Evolutionary conservation across 306 rosid genomes (phyloP).

Genomic region (Prunus dulcis): DNA sequence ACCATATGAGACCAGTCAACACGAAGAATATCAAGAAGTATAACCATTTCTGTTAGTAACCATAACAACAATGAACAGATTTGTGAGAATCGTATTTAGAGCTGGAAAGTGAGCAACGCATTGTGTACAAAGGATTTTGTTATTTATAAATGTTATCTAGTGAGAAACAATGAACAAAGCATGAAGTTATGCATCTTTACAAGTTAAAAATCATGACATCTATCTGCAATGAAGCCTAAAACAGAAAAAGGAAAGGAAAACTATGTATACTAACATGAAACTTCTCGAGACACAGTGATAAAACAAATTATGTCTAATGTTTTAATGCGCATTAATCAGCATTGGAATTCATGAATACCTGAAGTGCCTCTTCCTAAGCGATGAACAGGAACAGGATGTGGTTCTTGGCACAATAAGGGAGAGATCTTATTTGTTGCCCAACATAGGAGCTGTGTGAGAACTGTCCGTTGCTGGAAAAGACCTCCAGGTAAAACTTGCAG

Average conservation of each 20-base stretch:
- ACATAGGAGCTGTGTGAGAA: slow-evolving; percentile 79
- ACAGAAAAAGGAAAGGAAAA: neutral
- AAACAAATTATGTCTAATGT: neutral
- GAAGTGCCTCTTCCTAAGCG: slow-evolving; percentile 98
- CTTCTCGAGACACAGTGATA: neutral
- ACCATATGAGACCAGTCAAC: slow-evolving; percentile 10
- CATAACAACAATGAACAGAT: neutral
- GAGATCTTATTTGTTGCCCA: slow-evolving; percentile 38
- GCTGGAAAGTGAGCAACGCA: neutral
- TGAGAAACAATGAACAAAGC: neutral
- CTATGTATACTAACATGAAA: neutral
- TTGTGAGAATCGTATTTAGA: neutral
- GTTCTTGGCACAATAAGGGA: slow-evolving; percentile 28
- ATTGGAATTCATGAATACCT: slow-evolving; percentile 47
- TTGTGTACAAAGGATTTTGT: slow-evolving; percentile 9
- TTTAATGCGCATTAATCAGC: neutral
- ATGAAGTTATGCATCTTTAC: neutral
- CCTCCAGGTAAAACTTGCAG: slow-evolving; percentile 97
- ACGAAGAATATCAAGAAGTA: neutral
- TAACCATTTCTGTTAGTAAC: neutral
- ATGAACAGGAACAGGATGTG: slow-evolving; percentile 80
- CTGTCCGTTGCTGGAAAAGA: slow-evolving; percentile 93
- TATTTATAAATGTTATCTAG: neutral
- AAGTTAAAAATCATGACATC: neutral
- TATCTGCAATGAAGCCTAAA: neutral